phyloP scores from a whole-genome alignment of 805 yeast genomes.

The Komagataella ulmi region DNA sequence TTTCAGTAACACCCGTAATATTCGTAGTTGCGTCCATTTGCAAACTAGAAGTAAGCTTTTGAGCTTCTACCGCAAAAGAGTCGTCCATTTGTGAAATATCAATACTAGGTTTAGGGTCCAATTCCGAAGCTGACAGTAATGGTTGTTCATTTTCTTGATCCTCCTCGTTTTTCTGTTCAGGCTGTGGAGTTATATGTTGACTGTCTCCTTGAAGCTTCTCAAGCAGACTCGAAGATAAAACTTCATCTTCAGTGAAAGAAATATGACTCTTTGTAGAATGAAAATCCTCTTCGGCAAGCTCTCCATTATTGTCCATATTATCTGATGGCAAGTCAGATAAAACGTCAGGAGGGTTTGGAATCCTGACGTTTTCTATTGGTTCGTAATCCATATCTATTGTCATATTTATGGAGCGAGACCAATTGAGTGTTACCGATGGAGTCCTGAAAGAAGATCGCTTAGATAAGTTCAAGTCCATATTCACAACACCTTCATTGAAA shows the following conservation, averaged over 20 bases:
- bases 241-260: neutral
- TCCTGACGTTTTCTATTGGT: neutral
- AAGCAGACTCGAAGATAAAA: neutral
- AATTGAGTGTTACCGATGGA: slow-evolving; percentile 21
- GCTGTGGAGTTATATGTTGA: neutral
- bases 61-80: neutral
- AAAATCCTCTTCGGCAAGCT: slow-evolving; percentile 4
- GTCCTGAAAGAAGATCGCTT: slow-evolving; percentile 13
- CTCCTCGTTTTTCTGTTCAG: neutral
- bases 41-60: neutral
- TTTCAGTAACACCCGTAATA: neutral
- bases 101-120: neutral
- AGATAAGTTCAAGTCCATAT: neutral
- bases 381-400: slow-evolving; percentile 6
- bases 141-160: neutral
- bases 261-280: neutral
- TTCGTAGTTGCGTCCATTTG: neutral
- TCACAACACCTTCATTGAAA: neutral
- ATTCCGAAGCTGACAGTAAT: neutral
- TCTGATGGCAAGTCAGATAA: neutral
- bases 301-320: neutral
- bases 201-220: neutral
- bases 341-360: neutral
- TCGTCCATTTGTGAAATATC: neutral
- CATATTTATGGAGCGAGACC: slow-evolving; percentile 20